Conservation (phyloP, 2,329 filamentous ascomycete genomes). For the Simplicillium aogashimaense region DNA sequence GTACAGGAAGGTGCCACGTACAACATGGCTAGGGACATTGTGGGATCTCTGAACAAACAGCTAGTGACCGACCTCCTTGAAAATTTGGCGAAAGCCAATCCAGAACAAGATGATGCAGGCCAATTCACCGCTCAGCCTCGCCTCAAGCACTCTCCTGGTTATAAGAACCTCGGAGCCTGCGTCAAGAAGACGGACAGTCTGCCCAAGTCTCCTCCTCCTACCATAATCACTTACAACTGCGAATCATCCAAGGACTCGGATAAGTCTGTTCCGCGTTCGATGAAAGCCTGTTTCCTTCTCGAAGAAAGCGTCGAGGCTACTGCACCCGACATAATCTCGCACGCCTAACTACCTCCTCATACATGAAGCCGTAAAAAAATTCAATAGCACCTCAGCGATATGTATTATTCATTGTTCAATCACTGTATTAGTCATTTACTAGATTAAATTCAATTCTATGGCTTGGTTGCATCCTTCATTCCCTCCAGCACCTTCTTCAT, state of each 20-base stretch:
- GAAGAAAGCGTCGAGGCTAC: not conserved
- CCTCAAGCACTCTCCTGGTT: not conserved
- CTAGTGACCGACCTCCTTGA: too few relatives aligned
- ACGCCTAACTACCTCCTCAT: not conserved
- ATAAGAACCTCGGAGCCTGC: not conserved
- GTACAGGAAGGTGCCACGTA: too few relatives aligned
- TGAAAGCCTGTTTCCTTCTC: not conserved
- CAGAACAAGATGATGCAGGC: too few relatives aligned
- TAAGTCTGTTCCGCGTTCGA: too few relatives aligned
- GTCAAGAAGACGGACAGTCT: not conserved
- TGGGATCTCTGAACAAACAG: too few relatives aligned
- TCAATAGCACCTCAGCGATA: not conserved
- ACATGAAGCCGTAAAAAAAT: not conserved
- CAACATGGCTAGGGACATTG: too few relatives aligned
- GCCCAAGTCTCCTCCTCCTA: not conserved
- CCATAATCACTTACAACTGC: too few relatives aligned
- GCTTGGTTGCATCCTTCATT: conserved; percentile 31
- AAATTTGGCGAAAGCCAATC: too few relatives aligned
- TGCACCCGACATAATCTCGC: not conserved
- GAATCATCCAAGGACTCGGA: too few relatives aligned
- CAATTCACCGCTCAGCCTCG: too few relatives aligned
- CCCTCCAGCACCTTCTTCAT: conserved; percentile 90
- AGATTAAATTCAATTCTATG: not conserved
- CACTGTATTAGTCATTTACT: not conserved
- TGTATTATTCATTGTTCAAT: too few relatives aligned